Conservation (phyloP, 768 basidiomycete species). For the Dentipellis fragilis region DNA sequence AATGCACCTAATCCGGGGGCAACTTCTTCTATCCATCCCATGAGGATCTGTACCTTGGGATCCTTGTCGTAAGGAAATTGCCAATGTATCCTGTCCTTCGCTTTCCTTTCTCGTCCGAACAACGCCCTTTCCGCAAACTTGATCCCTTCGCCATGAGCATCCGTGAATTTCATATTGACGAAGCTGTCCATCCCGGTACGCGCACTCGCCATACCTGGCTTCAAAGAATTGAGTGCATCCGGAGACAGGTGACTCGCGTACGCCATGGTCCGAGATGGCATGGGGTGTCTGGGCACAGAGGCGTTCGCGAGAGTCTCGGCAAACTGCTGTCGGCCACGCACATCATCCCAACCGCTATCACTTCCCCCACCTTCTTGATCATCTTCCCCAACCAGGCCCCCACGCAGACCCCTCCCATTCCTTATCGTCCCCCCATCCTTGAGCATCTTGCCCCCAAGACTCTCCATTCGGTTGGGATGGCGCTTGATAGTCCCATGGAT, state of each 20-base stretch:
- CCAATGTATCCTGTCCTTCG: conserved; percentile 16
- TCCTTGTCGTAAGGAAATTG: conserved; percentile 15
- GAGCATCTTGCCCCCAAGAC: background rate
- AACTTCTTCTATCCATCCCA: conserved; percentile 11
- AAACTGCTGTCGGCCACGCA: conserved; percentile 2
- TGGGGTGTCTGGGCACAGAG: conserved; percentile 8
- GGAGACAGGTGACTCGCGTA: conserved; percentile 5
- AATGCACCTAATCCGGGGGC: conserved; percentile 9
- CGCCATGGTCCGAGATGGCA: conserved; percentile 15
- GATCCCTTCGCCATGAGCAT: conserved; percentile 10
- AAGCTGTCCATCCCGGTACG: conserved; percentile 6
- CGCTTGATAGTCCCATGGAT: background rate
- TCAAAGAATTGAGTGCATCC: conserved; percentile 1
- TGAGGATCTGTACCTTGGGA: conserved; percentile 4
- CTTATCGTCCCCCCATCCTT: conserved; percentile 2
- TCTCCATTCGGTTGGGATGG: background rate
- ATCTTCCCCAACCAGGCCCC: background rate
- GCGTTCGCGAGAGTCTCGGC: conserved; percentile 1
- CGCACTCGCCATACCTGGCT: conserved; percentile 4
- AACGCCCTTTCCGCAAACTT: conserved; percentile 8
- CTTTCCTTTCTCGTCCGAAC: conserved; percentile 14
- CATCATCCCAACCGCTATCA: conserved; percentile 8
- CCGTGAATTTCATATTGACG: conserved; percentile 2
- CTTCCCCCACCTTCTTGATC: conserved; percentile 6
- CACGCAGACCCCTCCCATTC: background rate